Conservation (phyloP, 345 rosid genomes). For the Microthlaspi erraticum region DNA sequence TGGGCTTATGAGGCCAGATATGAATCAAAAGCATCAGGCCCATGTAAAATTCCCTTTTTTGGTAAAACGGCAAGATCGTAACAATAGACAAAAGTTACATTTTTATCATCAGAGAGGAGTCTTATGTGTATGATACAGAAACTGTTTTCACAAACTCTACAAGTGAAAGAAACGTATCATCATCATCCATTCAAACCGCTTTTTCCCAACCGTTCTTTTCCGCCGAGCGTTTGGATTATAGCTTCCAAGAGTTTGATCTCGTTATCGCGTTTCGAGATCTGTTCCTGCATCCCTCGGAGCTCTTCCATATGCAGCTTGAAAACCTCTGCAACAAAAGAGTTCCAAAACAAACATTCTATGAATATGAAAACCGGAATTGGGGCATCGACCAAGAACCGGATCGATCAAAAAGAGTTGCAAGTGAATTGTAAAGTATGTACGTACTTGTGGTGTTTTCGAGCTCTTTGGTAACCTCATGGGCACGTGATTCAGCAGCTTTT, state of each 20-base stretch:
- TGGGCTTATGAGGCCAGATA: background rate
- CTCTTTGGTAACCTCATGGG: slow-evolving; percentile 79
- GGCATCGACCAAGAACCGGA: background rate
- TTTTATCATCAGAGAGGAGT: slow-evolving; percentile 3
- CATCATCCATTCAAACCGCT: slow-evolving; percentile 28
- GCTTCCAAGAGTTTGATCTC: slow-evolving; percentile 95
- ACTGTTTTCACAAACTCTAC: slow-evolving; percentile 21
- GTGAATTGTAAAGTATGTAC: slow-evolving; percentile 26
- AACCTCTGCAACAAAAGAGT: slow-evolving; percentile 66
- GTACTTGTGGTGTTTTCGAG: slow-evolving; percentile 96
- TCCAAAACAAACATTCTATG: background rate
- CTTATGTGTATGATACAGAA: slow-evolving; percentile 8
- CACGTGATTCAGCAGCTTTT: slow-evolving; percentile 80
- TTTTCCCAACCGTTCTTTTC: slow-evolving; percentile 49
- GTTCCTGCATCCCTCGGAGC: slow-evolving; percentile 85
- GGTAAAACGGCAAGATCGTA: background rate
- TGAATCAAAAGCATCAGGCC: background rate
- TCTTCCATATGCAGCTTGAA: slow-evolving; percentile 94
- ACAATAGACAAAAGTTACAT: background rate
- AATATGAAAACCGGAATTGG: background rate
- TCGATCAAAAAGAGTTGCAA: background rate
- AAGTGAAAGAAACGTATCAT: slow-evolving; percentile 1
- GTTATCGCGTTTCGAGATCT: slow-evolving; percentile 75
- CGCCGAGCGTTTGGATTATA: slow-evolving; percentile 90
- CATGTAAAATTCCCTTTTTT: background rate